Conservation (phyloP, 345 rosid genomes). For the Lepidium sativum region DNA sequence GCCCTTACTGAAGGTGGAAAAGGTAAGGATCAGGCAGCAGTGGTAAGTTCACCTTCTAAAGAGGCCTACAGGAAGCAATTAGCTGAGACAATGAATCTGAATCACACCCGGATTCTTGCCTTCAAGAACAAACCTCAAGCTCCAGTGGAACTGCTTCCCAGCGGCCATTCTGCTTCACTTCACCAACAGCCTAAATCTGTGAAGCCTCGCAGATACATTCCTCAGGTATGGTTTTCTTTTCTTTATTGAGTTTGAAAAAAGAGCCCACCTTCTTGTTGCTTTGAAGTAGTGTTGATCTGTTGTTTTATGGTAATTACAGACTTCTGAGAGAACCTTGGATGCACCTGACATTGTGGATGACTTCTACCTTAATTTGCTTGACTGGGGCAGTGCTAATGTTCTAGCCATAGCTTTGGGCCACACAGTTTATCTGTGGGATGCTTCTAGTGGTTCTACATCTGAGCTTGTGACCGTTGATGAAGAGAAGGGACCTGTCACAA, state of each 20-base stretch:
- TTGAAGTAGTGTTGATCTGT: conserved; percentile 6
- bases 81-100: conserved; percentile 57
- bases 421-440: conserved; percentile 41
- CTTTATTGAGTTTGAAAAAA: not conserved
- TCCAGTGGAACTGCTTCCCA: conserved; percentile 13
- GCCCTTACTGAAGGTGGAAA: conserved; percentile 48
- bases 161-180: conserved; percentile 4
- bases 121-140: conserved; percentile 64
- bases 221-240: conserved; percentile 9
- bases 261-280: not conserved
- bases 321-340: conserved; percentile 32
- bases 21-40: conserved; percentile 32
- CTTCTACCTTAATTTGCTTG: conserved; percentile 29
- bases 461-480: conserved; percentile 43
- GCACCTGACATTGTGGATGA: conserved; percentile 33
- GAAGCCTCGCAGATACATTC: conserved; percentile 29
- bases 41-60: conserved; percentile 42
- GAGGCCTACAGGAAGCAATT: conserved; percentile 57
- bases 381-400: conserved; percentile 33
- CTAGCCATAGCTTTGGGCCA: conserved; percentile 29
- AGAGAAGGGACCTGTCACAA: conserved; percentile 32
- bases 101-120: conserved; percentile 56
- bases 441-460: conserved; percentile 35
- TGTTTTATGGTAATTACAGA: not conserved
- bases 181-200: conserved; percentile 24